Conservation (phyloP, 306 rosid species). For the Oxytropis ochrocephala region DNA sequence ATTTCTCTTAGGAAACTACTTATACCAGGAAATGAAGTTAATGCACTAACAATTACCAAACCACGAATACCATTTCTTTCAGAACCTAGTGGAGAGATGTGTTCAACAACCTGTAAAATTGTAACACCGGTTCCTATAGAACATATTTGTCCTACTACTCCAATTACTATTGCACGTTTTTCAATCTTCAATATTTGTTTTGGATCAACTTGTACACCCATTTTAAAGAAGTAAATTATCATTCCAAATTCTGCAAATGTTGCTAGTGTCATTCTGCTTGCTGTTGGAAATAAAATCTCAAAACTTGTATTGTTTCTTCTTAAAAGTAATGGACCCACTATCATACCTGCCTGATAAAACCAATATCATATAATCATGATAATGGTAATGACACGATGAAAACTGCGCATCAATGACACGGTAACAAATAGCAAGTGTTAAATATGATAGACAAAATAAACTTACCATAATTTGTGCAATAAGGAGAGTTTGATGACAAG, state of each 20-base stretch:
- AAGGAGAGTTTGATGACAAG: slow-evolving; percentile 17
- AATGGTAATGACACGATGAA: neutral
- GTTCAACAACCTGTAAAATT: neutral
- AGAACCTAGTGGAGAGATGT: neutral
- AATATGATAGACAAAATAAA: neutral
- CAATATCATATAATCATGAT: too few species aligned
- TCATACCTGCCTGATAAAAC: slow-evolving; percentile 25
- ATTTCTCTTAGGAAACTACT: slow-evolving; percentile 12
- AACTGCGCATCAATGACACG: too few species aligned
- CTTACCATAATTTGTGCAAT: slow-evolving; percentile 24
- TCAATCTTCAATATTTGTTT: neutral
- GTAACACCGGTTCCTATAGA: neutral
- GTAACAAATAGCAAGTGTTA: neutral
- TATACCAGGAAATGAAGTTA: slow-evolving; percentile 11
- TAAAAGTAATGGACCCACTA: slow-evolving; percentile 19
- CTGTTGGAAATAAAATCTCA: neutral
- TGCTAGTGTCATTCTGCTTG: neutral
- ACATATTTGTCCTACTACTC: neutral
- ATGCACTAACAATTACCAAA: neutral
- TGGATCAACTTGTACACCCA: slow-evolving; percentile 20
- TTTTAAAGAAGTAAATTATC: slow-evolving; percentile 20
- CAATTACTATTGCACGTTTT: slow-evolving; percentile 12
- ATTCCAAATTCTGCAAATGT: slow-evolving; percentile 35
- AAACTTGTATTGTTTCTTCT: neutral
- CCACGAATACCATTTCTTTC: neutral